Conservation (phyloP, 371 early-diverging fungal species). For the Coemansia sp. region DNA sequence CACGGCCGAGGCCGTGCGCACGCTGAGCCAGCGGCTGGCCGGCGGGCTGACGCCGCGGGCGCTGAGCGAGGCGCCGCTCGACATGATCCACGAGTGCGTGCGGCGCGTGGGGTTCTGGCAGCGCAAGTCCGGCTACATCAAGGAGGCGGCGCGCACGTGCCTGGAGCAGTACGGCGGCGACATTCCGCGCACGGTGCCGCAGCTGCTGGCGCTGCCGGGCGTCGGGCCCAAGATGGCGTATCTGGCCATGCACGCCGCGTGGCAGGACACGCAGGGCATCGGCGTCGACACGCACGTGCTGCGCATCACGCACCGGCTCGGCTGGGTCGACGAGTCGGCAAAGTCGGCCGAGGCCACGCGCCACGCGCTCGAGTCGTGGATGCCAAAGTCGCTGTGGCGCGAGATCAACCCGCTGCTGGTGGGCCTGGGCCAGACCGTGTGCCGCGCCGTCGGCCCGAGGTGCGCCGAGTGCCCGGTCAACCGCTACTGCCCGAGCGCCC, state of each 20-base stretch:
- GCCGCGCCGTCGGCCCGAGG: conserved; percentile 74
- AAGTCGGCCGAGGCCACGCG: conserved; percentile 79
- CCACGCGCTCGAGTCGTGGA: conserved; percentile 77
- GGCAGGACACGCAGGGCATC: conserved; percentile 89
- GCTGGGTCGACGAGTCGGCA: conserved; percentile 73
- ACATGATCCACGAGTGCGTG: conserved; percentile 70
- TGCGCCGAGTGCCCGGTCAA: conserved; percentile 84
- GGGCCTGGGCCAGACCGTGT: conserved; percentile 94
- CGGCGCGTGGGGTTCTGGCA: conserved; percentile 90
- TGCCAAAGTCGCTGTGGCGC: conserved; percentile 86
- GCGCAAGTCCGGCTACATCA: conserved; percentile 78
- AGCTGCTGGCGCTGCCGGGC: conserved; percentile 81
- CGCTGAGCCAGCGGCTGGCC: conserved; percentile 62
- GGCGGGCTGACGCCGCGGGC: conserved; percentile 65
- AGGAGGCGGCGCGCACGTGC: conserved; percentile 72
- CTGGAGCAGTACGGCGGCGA: conserved; percentile 75
- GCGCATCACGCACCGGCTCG: conserved; percentile 88
- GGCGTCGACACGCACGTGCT: conserved; percentile 99
- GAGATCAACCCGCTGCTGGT: conserved; percentile 91
- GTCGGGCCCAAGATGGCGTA: conserved; percentile 99
- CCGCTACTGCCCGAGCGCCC: conserved; percentile 68
- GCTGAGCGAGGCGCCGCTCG: conserved; percentile 58
- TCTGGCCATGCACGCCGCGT: conserved; percentile 81
- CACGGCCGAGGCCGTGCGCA: conserved; percentile 75
- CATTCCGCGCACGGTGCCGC: conserved; percentile 82